Conservation (phyloP, 345 rosid genomes). For the Hibiscus trionum region DNA sequence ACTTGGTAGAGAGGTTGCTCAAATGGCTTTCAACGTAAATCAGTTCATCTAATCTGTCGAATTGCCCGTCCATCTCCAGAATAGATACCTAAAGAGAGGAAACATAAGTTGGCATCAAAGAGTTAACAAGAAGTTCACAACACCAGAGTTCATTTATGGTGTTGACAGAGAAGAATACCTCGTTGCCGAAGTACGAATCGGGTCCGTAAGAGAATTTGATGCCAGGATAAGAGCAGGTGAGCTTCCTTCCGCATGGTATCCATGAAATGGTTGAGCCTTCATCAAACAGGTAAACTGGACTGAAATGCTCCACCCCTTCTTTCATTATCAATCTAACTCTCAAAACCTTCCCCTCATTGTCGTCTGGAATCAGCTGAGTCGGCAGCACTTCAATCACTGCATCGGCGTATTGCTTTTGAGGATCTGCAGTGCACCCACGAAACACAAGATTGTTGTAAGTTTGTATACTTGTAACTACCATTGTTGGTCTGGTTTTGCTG, state of each 20-base stretch:
- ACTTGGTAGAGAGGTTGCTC: conserved; percentile 88
- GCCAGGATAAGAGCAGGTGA: conserved; percentile 94
- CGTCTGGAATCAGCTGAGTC: conserved; percentile 75
- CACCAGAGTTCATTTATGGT: not conserved
- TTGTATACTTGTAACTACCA: not conserved
- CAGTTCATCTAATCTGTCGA: conserved; percentile 91
- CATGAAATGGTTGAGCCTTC: conserved; percentile 89
- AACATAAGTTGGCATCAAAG: not conserved
- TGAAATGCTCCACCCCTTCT: conserved; percentile 83
- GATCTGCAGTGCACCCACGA: conserved; percentile 41
- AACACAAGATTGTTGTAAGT: not conserved
- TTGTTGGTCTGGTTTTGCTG: not conserved
- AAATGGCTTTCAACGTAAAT: conserved; percentile 91
- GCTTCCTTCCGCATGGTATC: conserved; percentile 98
- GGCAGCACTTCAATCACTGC: conserved; percentile 94
- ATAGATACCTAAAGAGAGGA: conserved; percentile 56
- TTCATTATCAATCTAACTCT: conserved; percentile 88
- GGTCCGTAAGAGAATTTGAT: conserved; percentile 85
- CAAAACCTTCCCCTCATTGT: conserved; percentile 85
- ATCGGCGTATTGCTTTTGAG: conserved; percentile 93
- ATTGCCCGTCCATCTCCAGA: conserved; percentile 95
- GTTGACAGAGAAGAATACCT: conserved; percentile 33
- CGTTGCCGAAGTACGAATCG: conserved; percentile 65
- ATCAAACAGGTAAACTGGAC: conserved; percentile 88
- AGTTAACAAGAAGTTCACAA: not conserved